phyloP scores from a whole-genome alignment of 257 asterid species.

The Rubia yunnanensis region DNA sequence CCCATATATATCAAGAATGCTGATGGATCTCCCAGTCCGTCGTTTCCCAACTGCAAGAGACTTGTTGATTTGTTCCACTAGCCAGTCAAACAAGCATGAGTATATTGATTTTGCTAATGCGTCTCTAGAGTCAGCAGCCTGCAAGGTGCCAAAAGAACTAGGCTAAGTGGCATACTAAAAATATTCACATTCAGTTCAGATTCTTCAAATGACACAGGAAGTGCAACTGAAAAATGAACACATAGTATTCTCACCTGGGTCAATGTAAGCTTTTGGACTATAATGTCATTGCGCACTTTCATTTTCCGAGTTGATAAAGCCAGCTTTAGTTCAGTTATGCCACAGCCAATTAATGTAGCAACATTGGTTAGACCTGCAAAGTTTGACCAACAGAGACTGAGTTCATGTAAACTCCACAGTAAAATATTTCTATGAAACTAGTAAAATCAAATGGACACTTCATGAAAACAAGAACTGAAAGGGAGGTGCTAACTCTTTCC shows the following conservation, averaged over 20 bases:
- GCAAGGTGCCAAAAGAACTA: slow-evolving; percentile 23
- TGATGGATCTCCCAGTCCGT: slow-evolving; percentile 94
- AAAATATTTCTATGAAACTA: not conserved
- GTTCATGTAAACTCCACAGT: slow-evolving; percentile 6
- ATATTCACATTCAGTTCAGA: not conserved
- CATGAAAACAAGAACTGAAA: not conserved
- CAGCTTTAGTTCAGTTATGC: slow-evolving; percentile 55
- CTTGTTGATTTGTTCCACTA: slow-evolving; percentile 88
- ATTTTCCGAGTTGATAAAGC: slow-evolving; percentile 90
- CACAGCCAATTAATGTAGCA: slow-evolving; percentile 71
- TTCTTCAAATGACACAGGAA: not conserved
- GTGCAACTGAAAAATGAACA: not conserved
- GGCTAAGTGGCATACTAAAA: not conserved
- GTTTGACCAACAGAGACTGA: slow-evolving; percentile 8
- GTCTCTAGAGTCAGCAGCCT: slow-evolving; percentile 93
- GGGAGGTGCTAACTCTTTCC: not conserved
- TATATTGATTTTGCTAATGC: slow-evolving; percentile 92
- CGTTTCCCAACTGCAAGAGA: slow-evolving; percentile 91
- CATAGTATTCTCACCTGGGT: slow-evolving; percentile 46
- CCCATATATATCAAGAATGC: slow-evolving; percentile 96
- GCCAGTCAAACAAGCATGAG: slow-evolving; percentile 96
- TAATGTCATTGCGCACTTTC: slow-evolving; percentile 77
- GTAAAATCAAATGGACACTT: not conserved
- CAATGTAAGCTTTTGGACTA: slow-evolving; percentile 70
- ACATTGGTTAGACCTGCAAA: slow-evolving; percentile 64